Base-by-base conservation (phyloP, 495 filamentous ascomycete genomes). In the Hypomontagnella submonticulosa region DNA sequence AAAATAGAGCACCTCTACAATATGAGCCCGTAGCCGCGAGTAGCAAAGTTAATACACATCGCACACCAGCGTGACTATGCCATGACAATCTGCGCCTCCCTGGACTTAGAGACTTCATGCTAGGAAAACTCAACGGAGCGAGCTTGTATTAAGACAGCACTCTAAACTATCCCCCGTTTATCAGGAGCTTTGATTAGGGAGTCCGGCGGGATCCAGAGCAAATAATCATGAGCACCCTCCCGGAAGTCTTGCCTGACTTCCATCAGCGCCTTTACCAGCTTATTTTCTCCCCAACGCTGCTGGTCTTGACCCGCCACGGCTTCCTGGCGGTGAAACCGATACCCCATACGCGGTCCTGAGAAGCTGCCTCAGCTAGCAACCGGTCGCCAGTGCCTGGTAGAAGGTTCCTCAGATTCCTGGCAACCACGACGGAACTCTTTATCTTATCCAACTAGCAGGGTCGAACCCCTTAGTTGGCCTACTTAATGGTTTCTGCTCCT, bases 321-420 rank as follows among this genome's bases (percentile, higher is more conserved):
- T 27, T 27, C 23, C 23, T 27, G 58, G 63, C 75, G 11, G 54
- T 74, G 54, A 63, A 77, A 13, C 75, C 75, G 57, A 77, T 75
- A n/a, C 73, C 75, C 71, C 72, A 77, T 19, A 74, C 61, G 12
- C 71, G 64, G 63, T 77, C 73, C 23, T 46, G 36, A 11, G 64
- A 68, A 20, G 71, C 65, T 27, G 75, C 73, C 61, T 75, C 71
- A 12, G 67, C 70, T 6, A 75, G 57, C 57, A 71, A 20, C 19
- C 70, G 48, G 37, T 73, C 61, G 8, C 71, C 73, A 11, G 73
- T 73, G 33, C 49, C 71, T 16, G 75, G 63, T 38, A 77, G 51
- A 20, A 65, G 66, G 27, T 52, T 30, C 49, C 66, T 71, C 48
- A 71, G 57, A 12, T 71, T 74, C 9, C 73, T 71, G 9, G 65